Conservation (phyloP, 805 yeast genomes). For the Saturnispora besseyi region DNA sequence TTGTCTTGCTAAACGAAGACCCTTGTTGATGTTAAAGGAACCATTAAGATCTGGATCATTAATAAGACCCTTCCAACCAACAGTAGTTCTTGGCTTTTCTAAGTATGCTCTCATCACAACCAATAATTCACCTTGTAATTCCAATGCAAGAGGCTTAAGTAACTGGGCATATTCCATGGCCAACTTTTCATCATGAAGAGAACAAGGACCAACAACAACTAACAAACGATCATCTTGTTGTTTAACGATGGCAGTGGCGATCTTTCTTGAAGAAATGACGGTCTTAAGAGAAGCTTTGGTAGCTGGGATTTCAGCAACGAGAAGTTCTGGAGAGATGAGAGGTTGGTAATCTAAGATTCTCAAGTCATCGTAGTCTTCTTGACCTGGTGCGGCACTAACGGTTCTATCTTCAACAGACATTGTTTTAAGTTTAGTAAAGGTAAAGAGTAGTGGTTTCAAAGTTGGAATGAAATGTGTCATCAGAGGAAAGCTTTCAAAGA, state of each 20-base stretch:
- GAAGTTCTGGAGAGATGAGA: constrained; percentile 80
- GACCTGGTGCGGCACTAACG: constrained; percentile 36
- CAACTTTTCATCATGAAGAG: constrained; percentile 83
- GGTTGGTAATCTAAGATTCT: constrained; percentile 89
- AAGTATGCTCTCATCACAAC: constrained; percentile 95
- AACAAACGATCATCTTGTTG: constrained; percentile 76
- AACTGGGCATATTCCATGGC: constrained; percentile 81
- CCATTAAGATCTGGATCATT: constrained; percentile 94
- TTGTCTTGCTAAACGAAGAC: constrained; percentile 78
- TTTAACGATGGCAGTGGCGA: constrained; percentile 62
- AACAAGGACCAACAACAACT: constrained; percentile 94
- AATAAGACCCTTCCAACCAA: constrained; percentile 97
- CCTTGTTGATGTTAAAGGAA: constrained; percentile 90
- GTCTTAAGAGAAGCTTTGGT: constrained; percentile 44
- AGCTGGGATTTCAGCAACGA: constrained; percentile 79
- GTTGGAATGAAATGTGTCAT: constrained; percentile 3
- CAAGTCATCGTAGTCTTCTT: constrained; percentile 66
- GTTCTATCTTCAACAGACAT: constrained; percentile 8
- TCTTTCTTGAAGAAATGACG: constrained; percentile 70
- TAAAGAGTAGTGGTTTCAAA: too few species aligned
- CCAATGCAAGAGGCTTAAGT: constrained; percentile 57
- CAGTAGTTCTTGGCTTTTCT: constrained; percentile 98
- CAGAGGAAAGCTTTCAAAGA: neutral
- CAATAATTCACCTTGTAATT: constrained; percentile 65
- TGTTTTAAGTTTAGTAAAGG: neutral